Evolutionary conservation across 2,329 filamentous ascomycete species (phyloP).

Genomic region (Diaporthe australafricana): DNA sequence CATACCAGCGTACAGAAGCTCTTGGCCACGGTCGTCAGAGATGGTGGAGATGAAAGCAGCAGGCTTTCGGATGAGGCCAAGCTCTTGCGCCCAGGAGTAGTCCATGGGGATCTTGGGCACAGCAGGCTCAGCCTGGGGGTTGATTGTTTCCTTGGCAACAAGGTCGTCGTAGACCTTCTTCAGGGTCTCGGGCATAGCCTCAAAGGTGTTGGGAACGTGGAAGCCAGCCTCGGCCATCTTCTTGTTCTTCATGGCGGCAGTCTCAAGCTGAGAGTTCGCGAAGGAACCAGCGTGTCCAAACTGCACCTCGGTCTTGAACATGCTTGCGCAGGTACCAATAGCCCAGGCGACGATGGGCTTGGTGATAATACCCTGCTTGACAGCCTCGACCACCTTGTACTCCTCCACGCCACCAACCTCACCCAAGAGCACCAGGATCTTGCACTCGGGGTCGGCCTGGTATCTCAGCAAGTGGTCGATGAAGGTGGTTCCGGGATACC

Average conservation of each 20-base stretch:
- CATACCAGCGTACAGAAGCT: conserved; percentile 98
- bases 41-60: conserved; percentile 99
- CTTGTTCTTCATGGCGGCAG: conserved; percentile 96
- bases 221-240: conserved; percentile 95
- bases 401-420: conserved; percentile 99
- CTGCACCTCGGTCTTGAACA: conserved; percentile 99
- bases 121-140: conserved; percentile 86
- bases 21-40: conserved; percentile 99
- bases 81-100: conserved; percentile 99
- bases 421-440: conserved; percentile 94
- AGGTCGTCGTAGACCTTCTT: conserved; percentile 88
- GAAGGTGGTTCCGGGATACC: conserved; percentile 98
- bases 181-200: conserved; percentile 87
- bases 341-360: conserved; percentile 99
- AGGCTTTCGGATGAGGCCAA: conserved; percentile 99
- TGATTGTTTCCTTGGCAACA: conserved; percentile 85
- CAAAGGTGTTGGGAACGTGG: conserved; percentile 94
- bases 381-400: conserved; percentile 98
- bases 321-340: conserved; percentile 98
- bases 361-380: conserved; percentile 93
- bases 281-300: conserved; percentile 99
- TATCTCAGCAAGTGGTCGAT: conserved; percentile 98
- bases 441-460: conserved; percentile 96
- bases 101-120: conserved; percentile 99
- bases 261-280: conserved; percentile 99